Base-by-base conservation (phyloP, 1,284 basidiomycete genomes). In the Volvariella volvacea region DNA sequence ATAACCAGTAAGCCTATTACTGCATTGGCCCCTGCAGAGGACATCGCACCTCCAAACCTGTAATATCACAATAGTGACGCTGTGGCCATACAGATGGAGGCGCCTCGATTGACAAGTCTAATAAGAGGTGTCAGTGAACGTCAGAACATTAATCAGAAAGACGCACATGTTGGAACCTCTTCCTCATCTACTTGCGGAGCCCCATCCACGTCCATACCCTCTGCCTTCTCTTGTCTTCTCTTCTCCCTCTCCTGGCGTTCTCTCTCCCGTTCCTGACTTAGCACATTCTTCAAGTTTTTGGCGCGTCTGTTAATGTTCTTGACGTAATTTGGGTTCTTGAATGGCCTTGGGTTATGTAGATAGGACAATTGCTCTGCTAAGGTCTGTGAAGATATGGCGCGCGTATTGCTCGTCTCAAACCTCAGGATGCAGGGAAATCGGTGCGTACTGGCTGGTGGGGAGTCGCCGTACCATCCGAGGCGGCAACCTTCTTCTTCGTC, bases 31-130 rank as follows among this genome's bases (percentile, higher is more conserved):
- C 25, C 25, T 28, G 12, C 6, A 12, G 12, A 28, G 25, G 34
- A 12, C 19, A 32, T 52, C 66, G 12, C 45, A 85, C 88, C 62
- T 90, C 84, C 4, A 93, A 68, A 0, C 90, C 89, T 0, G 90
- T 93, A 3, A 93, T 88, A 61, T 93, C 90, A 55, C 90, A 93
- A 50, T 88, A 90, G 51, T 83, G 81, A 50, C 78, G 76, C 43
- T 81, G 80, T 2, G 90, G 90, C 4, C 88, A 65, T 1, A 92
- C 60, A 12, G 85, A 90, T 0, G 89, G 90, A 0, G 90, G 88
- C 6, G 90, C 88, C 56, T 93, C 90, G 39, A 93, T 88, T 1
- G 83, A 85, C 0, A 78, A 74, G 54, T 92, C 88, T 92, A 52
- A 37, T 28, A 14, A n/a, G 41, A 31, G 15, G 33, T 2, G n/a